Evolutionary conservation across 108 stramenopile species (phyloP).

Genomic region (Nitzschia sp.): DNA sequence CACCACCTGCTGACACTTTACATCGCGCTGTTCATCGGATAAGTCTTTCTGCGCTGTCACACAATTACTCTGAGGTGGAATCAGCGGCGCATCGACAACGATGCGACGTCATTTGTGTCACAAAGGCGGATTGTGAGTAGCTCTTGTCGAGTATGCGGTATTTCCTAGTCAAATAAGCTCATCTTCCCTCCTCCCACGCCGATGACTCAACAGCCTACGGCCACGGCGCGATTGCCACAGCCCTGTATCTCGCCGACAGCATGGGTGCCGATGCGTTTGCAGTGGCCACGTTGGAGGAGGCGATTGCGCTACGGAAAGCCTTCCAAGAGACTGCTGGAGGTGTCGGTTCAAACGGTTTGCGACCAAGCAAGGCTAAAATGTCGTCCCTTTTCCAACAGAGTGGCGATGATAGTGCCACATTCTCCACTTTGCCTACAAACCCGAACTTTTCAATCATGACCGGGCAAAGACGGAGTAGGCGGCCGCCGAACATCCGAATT

Average conservation of each 20-base stretch:
- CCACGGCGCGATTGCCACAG: slow-evolving; percentile 65
- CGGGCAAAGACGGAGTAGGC: background rate
- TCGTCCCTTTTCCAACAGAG: background rate
- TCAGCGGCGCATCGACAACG: slow-evolving; percentile 57
- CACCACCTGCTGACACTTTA: slow-evolving; percentile 6
- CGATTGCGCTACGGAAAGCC: slow-evolving; percentile 48
- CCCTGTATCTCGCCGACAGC: slow-evolving; percentile 54
- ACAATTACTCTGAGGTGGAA: slow-evolving; percentile 62
- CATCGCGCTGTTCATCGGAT: slow-evolving; percentile 59
- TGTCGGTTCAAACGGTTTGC: background rate
- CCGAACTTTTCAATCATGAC: background rate
- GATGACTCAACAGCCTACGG: slow-evolving; percentile 55
- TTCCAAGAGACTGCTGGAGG: slow-evolving; percentile 37
- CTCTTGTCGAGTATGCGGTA: background rate
- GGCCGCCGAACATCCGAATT: slow-evolving; percentile 49
- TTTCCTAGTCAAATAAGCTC: background rate
- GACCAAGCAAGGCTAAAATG: background rate
- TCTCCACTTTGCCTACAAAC: background rate
- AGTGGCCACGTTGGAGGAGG: slow-evolving; percentile 69
- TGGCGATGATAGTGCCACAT: background rate
- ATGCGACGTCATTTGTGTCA: slow-evolving; percentile 70
- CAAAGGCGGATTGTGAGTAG: slow-evolving; percentile 65
- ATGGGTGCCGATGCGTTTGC: slow-evolving; percentile 72
- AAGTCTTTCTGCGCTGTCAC: slow-evolving; percentile 52
- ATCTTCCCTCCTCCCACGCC: background rate